Conservation (phyloP, 2,329 filamentous ascomycete genomes). For the Ampelomyces quisqualis region DNA sequence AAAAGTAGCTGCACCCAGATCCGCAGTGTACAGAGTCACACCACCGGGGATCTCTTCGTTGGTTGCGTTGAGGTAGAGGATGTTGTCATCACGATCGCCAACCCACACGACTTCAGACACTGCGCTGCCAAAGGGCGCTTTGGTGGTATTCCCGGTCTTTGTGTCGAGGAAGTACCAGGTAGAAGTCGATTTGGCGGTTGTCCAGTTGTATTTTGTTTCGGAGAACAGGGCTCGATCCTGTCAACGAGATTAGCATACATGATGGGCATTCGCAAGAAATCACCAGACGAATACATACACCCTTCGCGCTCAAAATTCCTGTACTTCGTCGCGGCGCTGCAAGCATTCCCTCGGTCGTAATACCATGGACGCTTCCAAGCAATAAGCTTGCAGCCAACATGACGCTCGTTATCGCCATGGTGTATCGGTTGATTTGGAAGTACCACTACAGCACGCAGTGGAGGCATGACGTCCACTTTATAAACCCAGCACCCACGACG, state of each 20-base stretch:
- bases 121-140: constrained; percentile 35
- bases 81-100: constrained; percentile 44
- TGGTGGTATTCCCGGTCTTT: constrained; percentile 33
- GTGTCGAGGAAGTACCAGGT: constrained; percentile 44
- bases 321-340: constrained; percentile 37
- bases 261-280: too few species aligned
- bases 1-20: constrained; percentile 29
- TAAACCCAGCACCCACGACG: constrained; percentile 11
- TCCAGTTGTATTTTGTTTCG: constrained; percentile 42
- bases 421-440: constrained; percentile 8
- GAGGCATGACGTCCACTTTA: constrained; percentile 18
- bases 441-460: neutral
- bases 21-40: constrained; percentile 39
- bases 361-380: constrained; percentile 27
- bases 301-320: constrained; percentile 36
- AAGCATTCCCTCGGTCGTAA: constrained; percentile 30
- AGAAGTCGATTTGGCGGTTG: constrained; percentile 49
- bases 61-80: constrained; percentile 66
- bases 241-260: constrained; percentile 4
- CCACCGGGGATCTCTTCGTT: constrained; percentile 55
- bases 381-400: constrained; percentile 28
- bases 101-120: constrained; percentile 41
- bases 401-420: constrained; percentile 32
- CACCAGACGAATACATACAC: constrained; percentile 20
- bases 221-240: constrained; percentile 39